Conservation (phyloP, 192 early-diverging fungal genomes). For the Umbelopsis isabellina region DNA sequence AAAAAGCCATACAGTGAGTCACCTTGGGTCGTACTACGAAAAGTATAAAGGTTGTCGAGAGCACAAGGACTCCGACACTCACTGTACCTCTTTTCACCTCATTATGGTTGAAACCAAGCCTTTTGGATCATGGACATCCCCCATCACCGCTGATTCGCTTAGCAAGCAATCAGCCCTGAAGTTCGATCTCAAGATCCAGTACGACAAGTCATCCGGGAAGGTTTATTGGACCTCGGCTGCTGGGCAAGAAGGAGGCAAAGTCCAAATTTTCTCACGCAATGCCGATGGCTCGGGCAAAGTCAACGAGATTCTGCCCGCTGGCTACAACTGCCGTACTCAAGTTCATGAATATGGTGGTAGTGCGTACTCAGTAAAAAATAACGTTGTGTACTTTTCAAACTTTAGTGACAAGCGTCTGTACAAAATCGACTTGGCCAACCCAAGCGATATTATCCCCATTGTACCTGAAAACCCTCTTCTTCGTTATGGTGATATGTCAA, state of each 20-base stretch:
- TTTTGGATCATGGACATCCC: conserved; percentile 38
- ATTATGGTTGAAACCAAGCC: conserved; percentile 28
- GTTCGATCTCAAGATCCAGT: conserved; percentile 10
- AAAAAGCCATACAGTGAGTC: no score
- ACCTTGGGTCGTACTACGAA: no score
- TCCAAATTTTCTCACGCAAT: conserved; percentile 26
- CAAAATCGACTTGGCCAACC: conserved; percentile 40
- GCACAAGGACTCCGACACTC: not conserved
- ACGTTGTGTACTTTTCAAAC: conserved; percentile 67
- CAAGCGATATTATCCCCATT: conserved; percentile 39
- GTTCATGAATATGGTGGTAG: conserved; percentile 85
- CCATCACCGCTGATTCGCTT: conserved; percentile 32
- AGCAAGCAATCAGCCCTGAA: not conserved
- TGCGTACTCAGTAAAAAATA: conserved; percentile 56
- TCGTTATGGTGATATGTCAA: conserved; percentile 67
- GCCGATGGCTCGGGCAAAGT: conserved; percentile 19
- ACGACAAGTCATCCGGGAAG: conserved; percentile 25
- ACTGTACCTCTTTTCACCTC: not conserved
- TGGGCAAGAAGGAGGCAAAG: conserved; percentile 29
- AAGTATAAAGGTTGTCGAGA: not conserved
- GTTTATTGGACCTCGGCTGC: conserved; percentile 30
- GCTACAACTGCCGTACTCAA: conserved; percentile 65
- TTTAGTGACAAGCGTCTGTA: conserved; percentile 60
- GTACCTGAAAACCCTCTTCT: conserved; percentile 45
- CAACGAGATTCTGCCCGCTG: conserved; percentile 40